phyloP scores from a whole-genome alignment of 2,329 filamentous ascomycete species.

The Fusarium chlamydosporum region DNA sequence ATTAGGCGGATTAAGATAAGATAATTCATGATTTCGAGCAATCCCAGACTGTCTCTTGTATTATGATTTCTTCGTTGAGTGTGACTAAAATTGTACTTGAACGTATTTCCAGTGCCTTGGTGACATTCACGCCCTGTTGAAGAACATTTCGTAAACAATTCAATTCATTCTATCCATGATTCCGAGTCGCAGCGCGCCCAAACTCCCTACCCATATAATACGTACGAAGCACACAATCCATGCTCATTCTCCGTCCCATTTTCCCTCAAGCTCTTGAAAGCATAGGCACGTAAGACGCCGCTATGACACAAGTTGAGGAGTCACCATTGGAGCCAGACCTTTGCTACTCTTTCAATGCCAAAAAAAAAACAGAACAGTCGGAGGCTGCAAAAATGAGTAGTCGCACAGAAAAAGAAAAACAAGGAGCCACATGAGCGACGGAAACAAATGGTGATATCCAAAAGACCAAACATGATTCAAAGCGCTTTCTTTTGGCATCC shows the following conservation, averaged over 20 bases:
- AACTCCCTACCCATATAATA: constrained; percentile 48
- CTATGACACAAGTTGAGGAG: constrained; percentile 3
- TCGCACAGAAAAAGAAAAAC: constrained; percentile 39
- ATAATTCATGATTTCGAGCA: constrained; percentile 43
- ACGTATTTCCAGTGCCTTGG: not conserved
- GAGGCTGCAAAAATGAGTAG: constrained; percentile 31
- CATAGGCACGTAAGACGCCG: constrained; percentile 7
- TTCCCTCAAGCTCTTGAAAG: constrained; percentile 23
- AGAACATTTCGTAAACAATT: constrained; percentile 8
- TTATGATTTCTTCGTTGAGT: too few relatives aligned
- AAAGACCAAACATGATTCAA: constrained; percentile 32
- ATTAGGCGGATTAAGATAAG: constrained; percentile 31
- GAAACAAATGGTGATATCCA: constrained; percentile 22
- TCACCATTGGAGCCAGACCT: constrained; percentile 7
- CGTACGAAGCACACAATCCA: constrained; percentile 38
- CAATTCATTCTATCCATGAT: constrained; percentile 47
- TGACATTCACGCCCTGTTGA: not conserved
- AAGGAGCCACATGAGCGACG: constrained; percentile 22
- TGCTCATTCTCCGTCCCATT: constrained; percentile 26
- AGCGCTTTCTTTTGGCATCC: constrained; percentile 20
- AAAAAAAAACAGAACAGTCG: constrained; percentile 26
- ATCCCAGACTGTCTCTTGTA: constrained; percentile 11
- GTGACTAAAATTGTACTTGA: not conserved
- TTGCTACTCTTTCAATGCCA: constrained; percentile 22
- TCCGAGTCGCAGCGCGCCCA: constrained; percentile 41